Evolutionary conservation across 129 eudicot genomes (phyloP), one percentile per base, ranked within the genome.

Genomic region (Mikania micrantha): DNA sequence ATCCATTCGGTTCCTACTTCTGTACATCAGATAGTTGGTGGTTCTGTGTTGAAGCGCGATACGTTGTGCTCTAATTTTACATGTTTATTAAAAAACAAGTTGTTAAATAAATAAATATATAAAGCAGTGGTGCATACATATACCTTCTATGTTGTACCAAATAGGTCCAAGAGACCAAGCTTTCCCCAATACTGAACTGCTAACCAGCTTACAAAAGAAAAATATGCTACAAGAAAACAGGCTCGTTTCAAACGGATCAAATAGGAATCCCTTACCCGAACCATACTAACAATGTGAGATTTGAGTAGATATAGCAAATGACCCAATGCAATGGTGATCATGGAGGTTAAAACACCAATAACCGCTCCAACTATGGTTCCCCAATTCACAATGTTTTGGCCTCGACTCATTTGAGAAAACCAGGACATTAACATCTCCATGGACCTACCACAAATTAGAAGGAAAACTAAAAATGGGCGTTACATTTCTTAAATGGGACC

Each of bases 171-270:
- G 21, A 88, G 70, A 72, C 95, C 89, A 2, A 88, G 82, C 86
- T 84, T 82, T 74, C 71, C 84, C 15, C 85, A 71, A 72, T 86
- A 82, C 68, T 86, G 87, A 63, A 84, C 69, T 8, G 81, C 76
- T 73, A 93, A 60, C 95, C 91, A 93, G 70, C 95, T 74, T 60
- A 81, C 81, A 53, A 93, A 73, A 60, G 90, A 84, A 69, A 84
- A 77, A 76, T 93, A 93, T 49, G 88, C 88, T 36, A 81, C 69
- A 60, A 88, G 75, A 47, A 86, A 82, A 75, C 87, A 88, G 16
- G 54, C 74, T 48, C 90, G 83, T 52, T 67, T 83, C 41, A 91
- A 47, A n/a, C 76, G 84, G 45, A 58, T 48, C 12, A 75, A 28
- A 75, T 75, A 53, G 27, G 45, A 73, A 66, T 59, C 28, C 75